Conservation (phyloP, 331 rosid species). For the Telfairia occidentalis region DNA sequence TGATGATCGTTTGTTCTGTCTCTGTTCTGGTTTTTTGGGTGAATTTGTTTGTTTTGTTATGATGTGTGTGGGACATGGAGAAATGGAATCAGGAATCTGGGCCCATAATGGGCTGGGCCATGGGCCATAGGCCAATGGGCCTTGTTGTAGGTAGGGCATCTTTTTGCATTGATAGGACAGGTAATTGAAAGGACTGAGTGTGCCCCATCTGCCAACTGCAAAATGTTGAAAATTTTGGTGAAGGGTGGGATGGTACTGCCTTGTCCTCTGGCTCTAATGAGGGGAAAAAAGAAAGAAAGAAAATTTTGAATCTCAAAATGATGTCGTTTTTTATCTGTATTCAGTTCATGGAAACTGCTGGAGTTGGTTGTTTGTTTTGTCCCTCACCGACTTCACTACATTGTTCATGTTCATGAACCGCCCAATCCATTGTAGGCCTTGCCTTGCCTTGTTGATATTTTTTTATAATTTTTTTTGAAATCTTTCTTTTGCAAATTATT, state of each 20-base stretch:
- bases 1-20: neutral
- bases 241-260: neutral
- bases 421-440: neutral
- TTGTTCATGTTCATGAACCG: neutral
- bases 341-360: neutral
- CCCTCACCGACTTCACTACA: neutral
- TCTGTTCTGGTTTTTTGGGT: neutral
- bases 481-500: too few relatives aligned
- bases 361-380: constrained; percentile 1
- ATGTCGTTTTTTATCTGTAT: neutral
- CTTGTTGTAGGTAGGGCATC: neutral
- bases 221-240: neutral
- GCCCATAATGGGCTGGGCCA: neutral
- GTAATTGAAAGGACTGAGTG: neutral
- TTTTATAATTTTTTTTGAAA: too few relatives aligned
- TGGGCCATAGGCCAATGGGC: neutral
- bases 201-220: constrained; percentile 6
- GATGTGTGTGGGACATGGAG: neutral
- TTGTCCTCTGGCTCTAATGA: neutral
- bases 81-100: neutral
- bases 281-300: neutral
- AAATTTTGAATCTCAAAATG: neutral
- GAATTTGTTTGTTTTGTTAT: neutral
- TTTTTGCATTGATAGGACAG: neutral
- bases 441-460: too few relatives aligned